Evolutionary conservation across 345 rosid genomes (phyloP), one percentile per base, ranked within the genome.

Genomic region (Heritiera fomes): DNA sequence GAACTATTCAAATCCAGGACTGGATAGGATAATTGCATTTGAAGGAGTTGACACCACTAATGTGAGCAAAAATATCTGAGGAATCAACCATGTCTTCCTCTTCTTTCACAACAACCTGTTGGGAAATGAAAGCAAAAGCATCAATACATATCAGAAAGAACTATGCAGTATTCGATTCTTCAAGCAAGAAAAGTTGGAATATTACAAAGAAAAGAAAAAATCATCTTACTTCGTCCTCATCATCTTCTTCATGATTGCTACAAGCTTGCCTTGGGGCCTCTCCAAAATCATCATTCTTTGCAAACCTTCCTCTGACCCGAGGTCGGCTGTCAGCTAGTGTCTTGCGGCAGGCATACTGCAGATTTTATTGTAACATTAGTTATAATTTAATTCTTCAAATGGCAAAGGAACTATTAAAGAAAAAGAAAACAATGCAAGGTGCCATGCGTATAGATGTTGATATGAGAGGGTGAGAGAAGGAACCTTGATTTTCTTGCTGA

Each of bases 401-500:
- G 52, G 10, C 0, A 23, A 1, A 20, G 9, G n/a, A 6, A 34
- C 3, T 34, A 34, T 34, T 3, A 17, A 7, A 55, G 1, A 15
- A 1, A 17, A 6, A 23, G 28, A 17, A 6, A 18, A 1, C 7
- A 0, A n/a, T n/a, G 23, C 61, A n/a, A n/a, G 20, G 30, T 8
- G 32, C 12, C 52, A 67, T 38, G 46, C 46, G 43, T 3, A 67
- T 40, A 7, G 2, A 76, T n/a, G 3, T 32, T 40, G 67, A 52
- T 30, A 52, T 15, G 45, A 71, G 45, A 20, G 50, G 38, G 30
- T 45, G 14, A 32, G 43, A 45, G 74, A 66, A 23, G 52, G 28
- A 56, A 92, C 99, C 97, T 96, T 96, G 66, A 96, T 96, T 91
- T 96, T 96, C 87, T 91, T 96, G 95, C 90, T 86, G 91, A 96